Evolutionary conservation across 2,329 filamentous ascomycete species (phyloP), one percentile per base, ranked within the genome.

Genomic region (Rutstroemia sp.): DNA sequence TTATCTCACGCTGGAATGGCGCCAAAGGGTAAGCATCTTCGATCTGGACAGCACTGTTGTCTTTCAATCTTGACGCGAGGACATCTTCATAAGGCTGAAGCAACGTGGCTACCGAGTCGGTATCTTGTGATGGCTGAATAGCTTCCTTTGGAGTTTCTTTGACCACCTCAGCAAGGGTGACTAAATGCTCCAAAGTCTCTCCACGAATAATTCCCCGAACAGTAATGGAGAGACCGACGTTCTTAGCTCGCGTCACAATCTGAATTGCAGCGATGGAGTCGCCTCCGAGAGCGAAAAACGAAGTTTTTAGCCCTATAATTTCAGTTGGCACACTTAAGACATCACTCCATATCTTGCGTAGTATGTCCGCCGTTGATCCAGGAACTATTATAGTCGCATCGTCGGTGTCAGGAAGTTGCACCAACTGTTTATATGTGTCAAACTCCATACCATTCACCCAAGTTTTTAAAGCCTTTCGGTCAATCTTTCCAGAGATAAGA

Each of bases 141-240:
- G 58, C 60, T 51, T 61, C 54, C 1, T 12, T 51, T 7, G 56
- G 30, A 25, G 21, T 5, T 19, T 57, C 19, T 5, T 54, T 42
- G 3, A 70, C 63, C 3, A 69, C 61, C 9, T 57, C 60, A 5
- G 77, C 75, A 77, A 80, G 75, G 73, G 51, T 75, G 67, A 2
- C 60, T 52, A 62, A 78, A 77, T 21, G 76, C 23, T 23, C 23
- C 23, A 23, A 23, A 23, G 23, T 23, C 23, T 23, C 23, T 23
- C 23, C 23, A 23, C 23, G 23, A 23, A 23, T 23, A 5, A 23
- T 70, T 46, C 74, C 70, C 4, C 71, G 69, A 2, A 78, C 76
- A 0, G 69, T 71, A 1, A 77, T 59, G 14, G 63, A 64, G 7
- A 73, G 58, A 3, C 71, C 71, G 37, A 57, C 56, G 7, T 57